Evolutionary conservation across 192 early-diverging fungal genomes (phyloP).

Genomic region (Podila epicladia): DNA sequence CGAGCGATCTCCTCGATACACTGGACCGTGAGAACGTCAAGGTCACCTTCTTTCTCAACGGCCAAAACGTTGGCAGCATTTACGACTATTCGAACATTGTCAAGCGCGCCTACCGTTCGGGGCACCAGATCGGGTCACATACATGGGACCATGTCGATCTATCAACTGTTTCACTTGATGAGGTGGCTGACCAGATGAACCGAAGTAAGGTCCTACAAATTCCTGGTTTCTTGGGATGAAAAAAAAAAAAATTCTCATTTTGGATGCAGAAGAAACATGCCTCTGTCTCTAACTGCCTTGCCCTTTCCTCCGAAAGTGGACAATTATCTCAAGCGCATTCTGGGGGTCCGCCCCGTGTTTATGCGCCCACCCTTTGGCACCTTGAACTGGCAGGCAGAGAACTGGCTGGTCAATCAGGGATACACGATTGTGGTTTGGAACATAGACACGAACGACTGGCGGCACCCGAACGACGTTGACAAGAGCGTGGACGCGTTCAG

Average conservation of each 20-base stretch:
- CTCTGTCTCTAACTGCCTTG: neutral
- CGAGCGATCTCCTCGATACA: slow-evolving; percentile 26
- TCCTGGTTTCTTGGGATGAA: too few species aligned
- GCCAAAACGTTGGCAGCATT: slow-evolving; percentile 21
- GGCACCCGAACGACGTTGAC: slow-evolving; percentile 5
- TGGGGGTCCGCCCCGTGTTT: slow-evolving; percentile 62
- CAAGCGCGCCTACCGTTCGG: slow-evolving; percentile 49
- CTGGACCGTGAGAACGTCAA: slow-evolving; percentile 17
- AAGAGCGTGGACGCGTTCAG: slow-evolving; percentile 2
- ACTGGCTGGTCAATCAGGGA: slow-evolving; percentile 15
- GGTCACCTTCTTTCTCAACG: slow-evolving; percentile 51
- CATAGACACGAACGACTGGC: slow-evolving; percentile 38
- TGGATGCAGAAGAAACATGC: too few species aligned
- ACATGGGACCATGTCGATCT: slow-evolving; percentile 59
- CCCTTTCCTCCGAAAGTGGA: slow-evolving; percentile 24
- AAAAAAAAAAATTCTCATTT: too few species aligned
- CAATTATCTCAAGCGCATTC: slow-evolving; percentile 53
- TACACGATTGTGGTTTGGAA: slow-evolving; percentile 34
- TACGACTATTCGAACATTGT: slow-evolving; percentile 17
- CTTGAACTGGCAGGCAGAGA: neutral
- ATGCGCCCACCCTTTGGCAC: slow-evolving; percentile 66
- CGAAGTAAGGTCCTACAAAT: slow-evolving; percentile 5
- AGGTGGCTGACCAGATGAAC: slow-evolving; percentile 12
- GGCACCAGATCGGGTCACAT: slow-evolving; percentile 69
- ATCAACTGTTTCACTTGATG: slow-evolving; percentile 27